Percentiles rank a stretch among this genome's conserved stretches.
Conservation (phyloP, 106 monocot genomes). For the Acorus calamus region DNA sequence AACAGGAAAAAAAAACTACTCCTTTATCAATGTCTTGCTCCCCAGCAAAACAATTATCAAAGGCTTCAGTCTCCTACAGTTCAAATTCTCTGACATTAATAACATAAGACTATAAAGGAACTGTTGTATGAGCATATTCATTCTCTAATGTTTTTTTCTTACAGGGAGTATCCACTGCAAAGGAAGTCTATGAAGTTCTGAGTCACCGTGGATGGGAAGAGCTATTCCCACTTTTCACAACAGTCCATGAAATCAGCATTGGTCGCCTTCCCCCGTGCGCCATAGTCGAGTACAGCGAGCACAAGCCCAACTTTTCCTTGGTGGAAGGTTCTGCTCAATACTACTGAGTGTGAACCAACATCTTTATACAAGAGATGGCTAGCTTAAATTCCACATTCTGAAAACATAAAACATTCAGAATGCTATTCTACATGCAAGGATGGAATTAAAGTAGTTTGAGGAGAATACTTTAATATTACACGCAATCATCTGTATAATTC, state of each 20-base stretch:
- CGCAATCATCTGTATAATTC: too few relatives aligned
- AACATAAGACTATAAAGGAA: neutral
- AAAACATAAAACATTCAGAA: too few relatives aligned
- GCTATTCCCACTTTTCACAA: constrained; percentile 65
- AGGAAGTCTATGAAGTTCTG: constrained; percentile 77
- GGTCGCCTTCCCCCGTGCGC: constrained; percentile 62
- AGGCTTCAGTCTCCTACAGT: too few relatives aligned
- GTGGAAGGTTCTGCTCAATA: constrained; percentile 22
- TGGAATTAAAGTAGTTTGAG: too few relatives aligned
- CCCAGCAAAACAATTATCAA: too few relatives aligned
- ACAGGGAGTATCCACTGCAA: constrained; percentile 83
- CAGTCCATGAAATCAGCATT: constrained; percentile 68
- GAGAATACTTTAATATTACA: too few relatives aligned
- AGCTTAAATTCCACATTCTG: too few relatives aligned
- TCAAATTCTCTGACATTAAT: neutral
- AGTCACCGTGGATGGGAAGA: constrained; percentile 54
- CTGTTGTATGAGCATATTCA: too few relatives aligned
- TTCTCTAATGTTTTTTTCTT: neutral
- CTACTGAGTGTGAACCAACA: constrained; percentile 1
- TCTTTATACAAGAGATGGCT: too few relatives aligned
- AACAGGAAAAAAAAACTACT: neutral
- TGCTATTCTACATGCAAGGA: too few relatives aligned
- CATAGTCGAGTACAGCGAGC: constrained; percentile 55
- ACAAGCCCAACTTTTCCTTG: constrained; percentile 26
- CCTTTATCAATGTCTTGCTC: too few relatives aligned